phyloP scores from a whole-genome alignment of 148 eudicot genomes.

The Cornus kousa region DNA sequence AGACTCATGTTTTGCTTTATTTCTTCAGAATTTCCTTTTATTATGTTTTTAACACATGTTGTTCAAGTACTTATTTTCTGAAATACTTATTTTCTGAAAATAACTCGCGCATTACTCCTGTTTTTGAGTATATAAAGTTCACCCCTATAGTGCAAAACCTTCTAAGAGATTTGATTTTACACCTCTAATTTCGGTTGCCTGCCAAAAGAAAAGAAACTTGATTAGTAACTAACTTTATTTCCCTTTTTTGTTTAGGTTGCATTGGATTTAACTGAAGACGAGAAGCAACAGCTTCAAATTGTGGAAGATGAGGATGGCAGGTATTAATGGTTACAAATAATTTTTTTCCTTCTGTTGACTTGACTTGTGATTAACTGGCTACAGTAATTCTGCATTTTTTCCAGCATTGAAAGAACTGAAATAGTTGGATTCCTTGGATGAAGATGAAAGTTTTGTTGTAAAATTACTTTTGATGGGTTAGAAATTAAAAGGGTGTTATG shows the following conservation, averaged over 20 bases:
- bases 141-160: too few species aligned
- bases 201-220: neutral
- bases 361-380: neutral
- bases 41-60: too few species aligned
- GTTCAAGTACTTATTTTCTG: too few species aligned
- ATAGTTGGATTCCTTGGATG: neutral
- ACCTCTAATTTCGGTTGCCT: neutral
- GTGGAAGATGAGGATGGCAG: constrained; percentile 58
- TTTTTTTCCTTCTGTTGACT: neutral
- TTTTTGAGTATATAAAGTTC: too few species aligned
- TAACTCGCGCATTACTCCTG: too few species aligned
- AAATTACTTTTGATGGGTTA: neutral
- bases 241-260: constrained; percentile 51
- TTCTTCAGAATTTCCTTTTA: neutral
- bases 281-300: constrained; percentile 48
- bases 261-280: constrained; percentile 76
- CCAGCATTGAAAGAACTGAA: neutral
- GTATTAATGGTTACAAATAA: constrained; percentile 24
- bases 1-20: neutral
- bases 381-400: neutral
- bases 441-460: neutral
- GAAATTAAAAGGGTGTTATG: neutral
- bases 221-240: too few species aligned
- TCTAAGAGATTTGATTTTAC: neutral
- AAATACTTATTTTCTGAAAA: too few species aligned